A percentile compares a stretch with the other conserved stretches of the same genome.
These are phyloP conservation scores for Neoboletus subvelutipes DNA, from an alignment of 768 basidiomycete genomes.

Conservation along the genomic window DNA sequence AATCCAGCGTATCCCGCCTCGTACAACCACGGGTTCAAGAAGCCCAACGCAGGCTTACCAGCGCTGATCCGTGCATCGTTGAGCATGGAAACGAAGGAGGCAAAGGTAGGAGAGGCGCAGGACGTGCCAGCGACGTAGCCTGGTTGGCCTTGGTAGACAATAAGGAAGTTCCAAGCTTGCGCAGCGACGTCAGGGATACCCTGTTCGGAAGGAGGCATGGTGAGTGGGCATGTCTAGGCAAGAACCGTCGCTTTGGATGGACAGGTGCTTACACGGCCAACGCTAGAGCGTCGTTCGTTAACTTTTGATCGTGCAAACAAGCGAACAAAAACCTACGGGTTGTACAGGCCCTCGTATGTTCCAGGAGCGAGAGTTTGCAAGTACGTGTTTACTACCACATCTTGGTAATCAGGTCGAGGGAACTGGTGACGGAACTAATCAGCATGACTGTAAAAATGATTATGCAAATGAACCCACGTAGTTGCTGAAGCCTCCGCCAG, in stretches of 20 bases:
- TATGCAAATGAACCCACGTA: slow-evolving; percentile 40
- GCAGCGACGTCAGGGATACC: slow-evolving; percentile 69
- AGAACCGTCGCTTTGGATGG: too few relatives aligned
- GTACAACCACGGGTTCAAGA: slow-evolving; percentile 67
- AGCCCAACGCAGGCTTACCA: slow-evolving; percentile 50
- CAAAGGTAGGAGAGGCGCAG: slow-evolving; percentile 61
- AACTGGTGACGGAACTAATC: slow-evolving; percentile 38
- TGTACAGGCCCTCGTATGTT: slow-evolving; percentile 59
- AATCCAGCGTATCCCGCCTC: slow-evolving; percentile 32
- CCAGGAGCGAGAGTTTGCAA: slow-evolving; percentile 45
- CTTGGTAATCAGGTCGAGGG: slow-evolving; percentile 53
- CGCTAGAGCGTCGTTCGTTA: slow-evolving; percentile 27
- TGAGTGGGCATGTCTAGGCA: background rate
- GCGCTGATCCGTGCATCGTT: slow-evolving; percentile 58
- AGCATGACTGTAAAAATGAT: background rate
- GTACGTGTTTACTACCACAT: slow-evolving; percentile 42
- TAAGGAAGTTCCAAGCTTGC: slow-evolving; percentile 48
- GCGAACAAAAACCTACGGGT: slow-evolving; percentile 40
- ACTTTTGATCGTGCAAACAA: background rate
- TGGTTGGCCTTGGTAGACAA: slow-evolving; percentile 42
- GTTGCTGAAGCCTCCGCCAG: slow-evolving; percentile 74
- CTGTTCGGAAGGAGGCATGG: slow-evolving; percentile 16
- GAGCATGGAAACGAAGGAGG: slow-evolving; percentile 60
- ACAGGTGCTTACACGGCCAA: slow-evolving; percentile 48
- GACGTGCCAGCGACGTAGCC: slow-evolving; percentile 61